Percentiles rank a stretch among this genome's conserved stretches.
Evolutionary conservation across 1,284 basidiomycete species (phyloP).

Genomic region (Trichosporon faecale): DNA sequence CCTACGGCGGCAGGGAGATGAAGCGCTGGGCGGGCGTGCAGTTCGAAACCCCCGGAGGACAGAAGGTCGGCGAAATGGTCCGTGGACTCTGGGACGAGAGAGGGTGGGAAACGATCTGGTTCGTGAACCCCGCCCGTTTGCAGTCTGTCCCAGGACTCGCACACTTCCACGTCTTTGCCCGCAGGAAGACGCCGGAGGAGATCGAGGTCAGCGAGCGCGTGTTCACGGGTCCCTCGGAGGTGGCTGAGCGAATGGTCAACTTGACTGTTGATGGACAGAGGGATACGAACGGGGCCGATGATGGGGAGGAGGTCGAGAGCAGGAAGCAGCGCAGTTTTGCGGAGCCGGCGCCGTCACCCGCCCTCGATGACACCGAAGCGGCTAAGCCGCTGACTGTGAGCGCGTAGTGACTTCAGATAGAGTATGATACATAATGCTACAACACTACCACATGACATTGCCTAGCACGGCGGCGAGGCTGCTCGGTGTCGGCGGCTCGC

Average conservation of each 20-base stretch:
- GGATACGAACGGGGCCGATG: background rate
- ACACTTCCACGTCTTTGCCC: constrained; percentile 51
- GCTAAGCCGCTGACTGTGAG: background rate
- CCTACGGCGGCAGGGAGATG: constrained; percentile 33
- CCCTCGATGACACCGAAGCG: background rate
- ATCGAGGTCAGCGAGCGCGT: constrained; percentile 34
- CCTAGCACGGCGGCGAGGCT: background rate
- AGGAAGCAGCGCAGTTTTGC: background rate
- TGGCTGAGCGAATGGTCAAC: too few relatives aligned
- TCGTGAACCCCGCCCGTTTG: constrained; percentile 41
- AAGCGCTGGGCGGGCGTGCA: constrained; percentile 37
- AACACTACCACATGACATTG: constrained; percentile 3
- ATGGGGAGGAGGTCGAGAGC: background rate
- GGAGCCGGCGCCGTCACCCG: background rate
- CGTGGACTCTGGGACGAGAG: constrained; percentile 44
- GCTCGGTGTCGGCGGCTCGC: background rate
- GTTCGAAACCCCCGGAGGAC: constrained; percentile 37
- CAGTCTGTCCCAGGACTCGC: constrained; percentile 49
- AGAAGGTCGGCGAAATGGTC: constrained; percentile 48
- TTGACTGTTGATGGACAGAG: background rate
- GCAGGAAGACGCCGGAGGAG: constrained; percentile 48
- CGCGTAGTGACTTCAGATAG: background rate
- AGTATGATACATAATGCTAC: constrained; percentile 5
- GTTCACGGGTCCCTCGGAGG: background rate
- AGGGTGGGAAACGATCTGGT: constrained; percentile 52